Evolutionary conservation across 257 asterid species (phyloP), one percentile per base, ranked within the genome.

Genomic region (Ophiorrhiza pumila): DNA sequence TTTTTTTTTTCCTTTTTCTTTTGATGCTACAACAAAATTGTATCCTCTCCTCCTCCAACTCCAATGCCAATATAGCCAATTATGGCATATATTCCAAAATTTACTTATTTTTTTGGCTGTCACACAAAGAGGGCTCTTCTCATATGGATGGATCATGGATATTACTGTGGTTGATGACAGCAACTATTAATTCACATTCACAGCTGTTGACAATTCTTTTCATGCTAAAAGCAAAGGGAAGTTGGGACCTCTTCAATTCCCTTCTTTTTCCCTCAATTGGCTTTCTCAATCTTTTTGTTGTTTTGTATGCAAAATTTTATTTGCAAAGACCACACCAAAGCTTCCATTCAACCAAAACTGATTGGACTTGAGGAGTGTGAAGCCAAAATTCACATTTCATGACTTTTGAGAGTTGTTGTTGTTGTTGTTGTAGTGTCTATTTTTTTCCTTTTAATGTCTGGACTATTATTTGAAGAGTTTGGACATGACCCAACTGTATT

Each of bases 401-500:
- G 79, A 46, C 76, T 65, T 53, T 62, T 59, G 68, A 64, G 50
- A 56, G 59, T 53, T 69, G 65, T 37, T 53, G 60, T 35, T 37
- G 50, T 60, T 29, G 75, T 25, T 43, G 39, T 53, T 46, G 75
- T n/a, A n/a, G n/a, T 79, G 77, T 85, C 84, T 74, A 87, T 72
- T 74, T 77, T 88, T 83, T 89, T 87, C 89, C 86, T 85, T 82
- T 90, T 89, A 56, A 78, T 73, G 18, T 83, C 79, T 39, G 86
- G 87, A 58, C 78, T 78, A 55, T 31, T 71, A 60, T 78, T 74
- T 76, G 88, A 71, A 57, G 86, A 75, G 72, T 69, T 76, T 74
- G 84, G 81, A 75, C 85, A 85, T 77, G 87, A 80, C 79, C 75
- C 89, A 66, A 73, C 74, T 55, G 84, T 72, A n/a, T n/a, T n/a